Percentiles rank a stretch among this genome's conserved stretches.
These are phyloP conservation scores for Lolium multiflorum DNA, from an alignment of 176 grass and related monocot species.

Conservation along the genomic window DNA sequence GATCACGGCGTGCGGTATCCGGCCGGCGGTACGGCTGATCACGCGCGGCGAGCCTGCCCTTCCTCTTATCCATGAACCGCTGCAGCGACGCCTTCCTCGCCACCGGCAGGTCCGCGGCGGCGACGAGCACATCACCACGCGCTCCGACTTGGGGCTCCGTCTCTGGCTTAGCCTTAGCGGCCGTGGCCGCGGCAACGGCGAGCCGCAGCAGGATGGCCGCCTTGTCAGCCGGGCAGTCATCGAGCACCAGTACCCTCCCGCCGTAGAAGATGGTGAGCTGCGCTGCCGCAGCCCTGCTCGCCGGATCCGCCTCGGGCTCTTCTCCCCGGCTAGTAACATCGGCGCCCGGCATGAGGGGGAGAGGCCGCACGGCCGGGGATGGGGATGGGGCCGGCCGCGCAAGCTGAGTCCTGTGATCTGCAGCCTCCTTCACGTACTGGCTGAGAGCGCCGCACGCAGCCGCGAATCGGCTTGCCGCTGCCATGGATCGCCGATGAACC, in stretches of 20 bases:
- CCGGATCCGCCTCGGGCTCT: not conserved
- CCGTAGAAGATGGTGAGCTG: conserved; percentile 68
- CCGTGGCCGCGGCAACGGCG: not conserved
- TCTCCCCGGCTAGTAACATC: conserved; percentile 10
- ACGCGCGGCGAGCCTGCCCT: conserved; percentile 39
- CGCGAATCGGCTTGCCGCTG: conserved; percentile 41
- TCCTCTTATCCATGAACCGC: conserved; percentile 81
- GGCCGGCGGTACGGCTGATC: conserved; percentile 40
- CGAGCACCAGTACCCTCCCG: conserved; percentile 63
- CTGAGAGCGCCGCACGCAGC: conserved; percentile 58
- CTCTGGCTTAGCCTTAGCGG: not conserved
- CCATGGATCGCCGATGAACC: conserved; percentile 3
- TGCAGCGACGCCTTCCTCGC: conserved; percentile 75
- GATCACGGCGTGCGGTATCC: not conserved
- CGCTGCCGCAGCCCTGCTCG: not conserved
- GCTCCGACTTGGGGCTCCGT: not conserved
- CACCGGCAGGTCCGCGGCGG: conserved; percentile 57
- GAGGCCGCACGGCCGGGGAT: not conserved
- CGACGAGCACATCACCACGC: conserved; percentile 1
- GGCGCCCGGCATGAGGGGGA: conserved; percentile 47
- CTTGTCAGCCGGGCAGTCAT: conserved; percentile 62
- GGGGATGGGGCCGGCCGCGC: not conserved
- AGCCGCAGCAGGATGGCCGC: conserved; percentile 54
- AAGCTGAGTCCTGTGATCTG: not conserved
- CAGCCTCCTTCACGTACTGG: conserved; percentile 61